These are phyloP conservation scores for Colletotrichum spaethianum DNA, from an alignment of 2,329 filamentous ascomycete species.

Conservation along the genomic window DNA sequence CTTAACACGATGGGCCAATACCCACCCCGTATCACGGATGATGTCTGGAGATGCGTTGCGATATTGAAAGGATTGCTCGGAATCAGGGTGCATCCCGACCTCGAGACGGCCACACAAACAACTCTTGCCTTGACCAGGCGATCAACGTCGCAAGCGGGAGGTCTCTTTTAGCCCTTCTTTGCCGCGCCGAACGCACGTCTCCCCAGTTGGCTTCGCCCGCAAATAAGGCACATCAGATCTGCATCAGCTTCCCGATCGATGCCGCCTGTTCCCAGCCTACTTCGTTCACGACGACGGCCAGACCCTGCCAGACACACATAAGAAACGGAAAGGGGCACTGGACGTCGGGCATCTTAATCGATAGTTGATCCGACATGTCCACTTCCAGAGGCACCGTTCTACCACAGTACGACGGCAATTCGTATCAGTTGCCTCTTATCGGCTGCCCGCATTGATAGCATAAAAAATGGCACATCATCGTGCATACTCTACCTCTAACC, in stretches of 20 bases:
- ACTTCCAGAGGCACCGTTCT: constrained; percentile 28
- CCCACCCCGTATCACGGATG: constrained; percentile 37
- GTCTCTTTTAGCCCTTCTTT: constrained; percentile 32
- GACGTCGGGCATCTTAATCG: constrained; percentile 14
- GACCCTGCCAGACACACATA: constrained; percentile 19
- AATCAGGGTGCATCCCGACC: constrained; percentile 36
- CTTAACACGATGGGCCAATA: constrained; percentile 32
- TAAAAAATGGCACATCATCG: constrained; percentile 44
- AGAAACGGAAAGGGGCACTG: not conserved
- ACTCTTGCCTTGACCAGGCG: constrained; percentile 6
- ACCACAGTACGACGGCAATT: constrained; percentile 22
- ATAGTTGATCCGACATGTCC: constrained; percentile 32
- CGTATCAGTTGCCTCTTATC: constrained; percentile 36
- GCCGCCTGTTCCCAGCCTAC: constrained; percentile 27
- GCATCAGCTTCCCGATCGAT: constrained; percentile 10
- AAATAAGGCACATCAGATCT: constrained; percentile 36
- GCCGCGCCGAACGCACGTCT: constrained; percentile 37
- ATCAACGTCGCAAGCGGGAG: constrained; percentile 36
- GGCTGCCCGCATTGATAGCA: constrained; percentile 41
- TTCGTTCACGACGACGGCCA: constrained; percentile 16
- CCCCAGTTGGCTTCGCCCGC: constrained; percentile 25
- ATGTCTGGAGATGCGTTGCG: constrained; percentile 32
- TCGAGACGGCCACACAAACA: constrained; percentile 8
- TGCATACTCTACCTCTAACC: constrained; percentile 37
- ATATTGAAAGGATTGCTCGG: constrained; percentile 9